Evolutionary conservation across 108 stramenopile genomes (phyloP).

Genomic region (Bacterosira constricta): DNA sequence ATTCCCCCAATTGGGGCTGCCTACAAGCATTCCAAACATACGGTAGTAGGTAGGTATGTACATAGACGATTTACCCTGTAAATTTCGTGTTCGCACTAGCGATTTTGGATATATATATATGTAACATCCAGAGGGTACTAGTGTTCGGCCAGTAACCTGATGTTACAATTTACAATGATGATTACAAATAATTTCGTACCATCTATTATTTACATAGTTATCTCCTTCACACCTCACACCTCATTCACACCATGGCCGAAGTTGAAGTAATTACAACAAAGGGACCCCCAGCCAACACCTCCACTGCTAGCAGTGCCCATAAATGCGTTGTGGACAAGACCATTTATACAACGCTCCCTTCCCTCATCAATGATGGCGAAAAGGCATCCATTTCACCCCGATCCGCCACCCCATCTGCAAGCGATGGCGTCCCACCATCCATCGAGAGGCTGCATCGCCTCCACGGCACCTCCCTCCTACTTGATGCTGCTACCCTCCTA

Average conservation of each 20-base stretch:
- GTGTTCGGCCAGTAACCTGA: background rate
- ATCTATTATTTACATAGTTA: too few species aligned
- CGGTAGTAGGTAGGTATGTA: too few species aligned
- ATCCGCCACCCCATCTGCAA: conserved; percentile 37
- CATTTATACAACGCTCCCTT: conserved; percentile 25
- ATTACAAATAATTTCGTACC: background rate
- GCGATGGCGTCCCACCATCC: conserved; percentile 39
- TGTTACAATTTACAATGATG: background rate
- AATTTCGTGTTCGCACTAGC: too few species aligned
- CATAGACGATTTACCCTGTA: too few species aligned
- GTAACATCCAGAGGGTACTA: too few species aligned
- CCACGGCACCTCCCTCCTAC: conserved; percentile 75
- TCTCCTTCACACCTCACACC: too few species aligned
- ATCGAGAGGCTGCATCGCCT: conserved; percentile 76
- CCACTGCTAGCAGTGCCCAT: background rate
- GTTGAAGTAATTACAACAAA: background rate
- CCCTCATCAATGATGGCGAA: background rate
- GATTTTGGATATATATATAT: too few species aligned
- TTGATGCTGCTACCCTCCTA: conserved; percentile 42
- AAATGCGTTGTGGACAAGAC: conserved; percentile 34
- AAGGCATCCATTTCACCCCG: too few species aligned
- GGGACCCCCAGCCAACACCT: background rate
- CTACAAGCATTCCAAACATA: too few species aligned
- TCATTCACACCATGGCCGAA: background rate
- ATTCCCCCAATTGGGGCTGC: too few species aligned